Conservation (phyloP, 208 protist genomes). For the Wallacemonas sp. region DNA sequence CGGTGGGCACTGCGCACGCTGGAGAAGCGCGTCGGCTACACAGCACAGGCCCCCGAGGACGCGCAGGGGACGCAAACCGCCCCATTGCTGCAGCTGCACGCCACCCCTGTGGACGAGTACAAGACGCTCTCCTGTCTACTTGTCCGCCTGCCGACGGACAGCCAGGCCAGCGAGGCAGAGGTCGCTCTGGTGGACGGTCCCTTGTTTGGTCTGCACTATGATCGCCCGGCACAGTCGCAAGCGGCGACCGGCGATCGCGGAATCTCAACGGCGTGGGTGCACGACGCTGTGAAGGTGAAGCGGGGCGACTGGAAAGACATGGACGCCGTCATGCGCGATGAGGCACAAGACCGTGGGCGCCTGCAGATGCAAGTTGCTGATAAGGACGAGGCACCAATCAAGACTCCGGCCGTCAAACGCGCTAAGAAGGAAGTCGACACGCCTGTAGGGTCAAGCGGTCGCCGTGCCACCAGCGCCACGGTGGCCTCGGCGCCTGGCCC, state of each 20-base stretch:
- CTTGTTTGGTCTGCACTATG: slow-evolving; percentile 20
- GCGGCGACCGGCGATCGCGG: neutral
- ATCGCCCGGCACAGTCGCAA: neutral
- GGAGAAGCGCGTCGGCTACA: neutral
- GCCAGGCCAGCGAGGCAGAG: no score
- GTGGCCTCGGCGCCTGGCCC: no score
- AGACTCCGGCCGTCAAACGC: neutral
- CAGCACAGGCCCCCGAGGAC: no score
- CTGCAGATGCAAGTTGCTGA: neutral
- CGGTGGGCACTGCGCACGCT: neutral
- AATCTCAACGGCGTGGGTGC: neutral
- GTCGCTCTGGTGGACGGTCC: neutral
- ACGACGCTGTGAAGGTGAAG: slow-evolving; percentile 16
- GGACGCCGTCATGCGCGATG: slow-evolving; percentile 32
- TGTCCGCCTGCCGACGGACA: slow-evolving; percentile 18
- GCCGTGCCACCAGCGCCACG: neutral
- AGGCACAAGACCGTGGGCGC: slow-evolving; percentile 5
- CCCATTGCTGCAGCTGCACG: slow-evolving; percentile 3
- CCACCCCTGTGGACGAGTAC: slow-evolving; percentile 29
- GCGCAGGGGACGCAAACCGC: neutral
- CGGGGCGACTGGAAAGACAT: slow-evolving; percentile 56
- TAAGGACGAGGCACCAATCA: neutral
- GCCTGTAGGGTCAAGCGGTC: no score
- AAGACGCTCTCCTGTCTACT: slow-evolving; percentile 34
- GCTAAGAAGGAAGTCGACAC: neutral